Evolutionary conservation across 2,329 filamentous ascomycete genomes (phyloP).

Genomic region (Fusarium verrucosum): DNA sequence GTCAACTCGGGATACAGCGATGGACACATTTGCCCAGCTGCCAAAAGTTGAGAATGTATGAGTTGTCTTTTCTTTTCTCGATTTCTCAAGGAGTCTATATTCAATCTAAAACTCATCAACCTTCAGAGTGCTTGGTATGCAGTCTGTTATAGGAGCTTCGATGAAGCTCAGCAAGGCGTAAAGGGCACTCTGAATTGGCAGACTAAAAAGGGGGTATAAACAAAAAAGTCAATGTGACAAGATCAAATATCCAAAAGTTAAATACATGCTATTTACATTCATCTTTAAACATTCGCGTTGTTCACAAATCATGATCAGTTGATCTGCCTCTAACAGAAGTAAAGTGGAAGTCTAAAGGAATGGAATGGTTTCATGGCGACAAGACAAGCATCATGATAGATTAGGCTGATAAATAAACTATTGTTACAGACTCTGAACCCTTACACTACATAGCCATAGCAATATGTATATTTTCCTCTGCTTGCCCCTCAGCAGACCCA

Average conservation of each 20-base stretch:
- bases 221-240: background rate
- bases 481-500: background rate
- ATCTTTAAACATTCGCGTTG: background rate
- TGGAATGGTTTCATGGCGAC: background rate
- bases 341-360: background rate
- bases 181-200: background rate
- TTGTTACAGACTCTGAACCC: constrained; percentile 28
- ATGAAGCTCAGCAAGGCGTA: background rate
- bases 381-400: constrained; percentile 17
- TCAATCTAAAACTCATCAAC: background rate
- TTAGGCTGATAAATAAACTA: constrained; percentile 34
- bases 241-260: background rate
- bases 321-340: background rate
- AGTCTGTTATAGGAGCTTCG: background rate
- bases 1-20: background rate
- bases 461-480: constrained; percentile 8
- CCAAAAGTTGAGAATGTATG: constrained; percentile 2
- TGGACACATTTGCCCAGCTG: background rate
- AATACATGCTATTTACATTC: background rate
- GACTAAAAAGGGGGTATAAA: background rate
- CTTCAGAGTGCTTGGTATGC: background rate
- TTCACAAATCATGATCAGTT: background rate
- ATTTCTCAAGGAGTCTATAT: constrained; percentile 1
- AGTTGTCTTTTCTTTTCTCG: constrained; percentile 9
- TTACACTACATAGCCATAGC: constrained; percentile 22